phyloP scores from a whole-genome alignment of 768 basidiomycete genomes.

The Boletellus sp. region DNA sequence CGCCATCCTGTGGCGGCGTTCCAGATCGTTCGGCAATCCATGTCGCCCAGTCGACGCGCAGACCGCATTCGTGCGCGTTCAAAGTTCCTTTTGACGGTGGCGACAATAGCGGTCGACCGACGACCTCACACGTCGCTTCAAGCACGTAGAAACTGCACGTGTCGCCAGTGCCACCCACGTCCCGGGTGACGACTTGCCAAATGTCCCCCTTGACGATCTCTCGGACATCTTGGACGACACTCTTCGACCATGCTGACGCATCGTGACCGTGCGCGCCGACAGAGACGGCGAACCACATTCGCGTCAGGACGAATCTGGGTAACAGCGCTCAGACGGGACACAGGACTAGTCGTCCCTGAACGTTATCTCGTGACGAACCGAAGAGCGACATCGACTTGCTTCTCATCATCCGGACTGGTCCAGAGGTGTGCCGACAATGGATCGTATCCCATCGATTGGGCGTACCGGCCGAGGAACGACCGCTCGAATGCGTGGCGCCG shows the following conservation, averaged over 20 bases:
- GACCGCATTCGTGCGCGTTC: conserved; percentile 5
- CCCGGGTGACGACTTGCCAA: conserved; percentile 49
- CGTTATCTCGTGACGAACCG: conserved; percentile 39
- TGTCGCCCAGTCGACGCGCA: conserved; percentile 64
- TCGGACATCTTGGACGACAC: conserved; percentile 43
- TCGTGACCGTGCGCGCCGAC: conserved; percentile 39
- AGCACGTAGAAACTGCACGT: conserved; percentile 48
- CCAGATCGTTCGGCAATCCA: conserved; percentile 42
- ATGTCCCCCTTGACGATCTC: conserved; percentile 55
- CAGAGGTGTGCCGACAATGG: conserved; percentile 49
- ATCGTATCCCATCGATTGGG: conserved; percentile 26
- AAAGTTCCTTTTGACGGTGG: not conserved
- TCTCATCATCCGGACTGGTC: conserved; percentile 55
- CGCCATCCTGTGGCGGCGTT: not conserved
- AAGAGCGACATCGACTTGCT: conserved; percentile 53
- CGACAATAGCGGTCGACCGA: conserved; percentile 40
- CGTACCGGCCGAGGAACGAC: conserved; percentile 48
- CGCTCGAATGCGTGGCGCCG: conserved; percentile 39
- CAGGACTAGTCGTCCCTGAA: not conserved
- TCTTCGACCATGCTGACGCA: conserved; percentile 32
- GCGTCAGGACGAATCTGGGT: conserved; percentile 57
- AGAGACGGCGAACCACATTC: conserved; percentile 61
- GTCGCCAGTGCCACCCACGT: conserved; percentile 21
- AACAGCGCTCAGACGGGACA: conserved; percentile 1
- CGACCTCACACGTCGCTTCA: conserved; percentile 70